Evolutionary conservation across 352 stramenopile species (phyloP).

Genomic region (Thalassiosira exigua): DNA sequence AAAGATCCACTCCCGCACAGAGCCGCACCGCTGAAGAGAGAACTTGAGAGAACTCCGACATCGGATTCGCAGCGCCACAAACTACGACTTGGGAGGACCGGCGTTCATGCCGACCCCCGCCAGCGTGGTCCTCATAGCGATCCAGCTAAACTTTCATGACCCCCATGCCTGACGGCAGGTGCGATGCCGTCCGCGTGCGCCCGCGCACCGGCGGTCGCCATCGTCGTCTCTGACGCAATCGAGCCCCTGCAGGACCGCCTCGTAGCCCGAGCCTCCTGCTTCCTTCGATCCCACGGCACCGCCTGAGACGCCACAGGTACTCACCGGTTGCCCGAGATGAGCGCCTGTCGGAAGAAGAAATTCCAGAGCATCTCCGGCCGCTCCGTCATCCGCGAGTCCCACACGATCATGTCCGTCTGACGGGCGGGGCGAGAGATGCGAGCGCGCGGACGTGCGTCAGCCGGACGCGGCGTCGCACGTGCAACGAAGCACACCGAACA

Average conservation of each 20-base stretch:
- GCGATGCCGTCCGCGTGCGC: slow-evolving; percentile 56
- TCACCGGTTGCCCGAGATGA: slow-evolving; percentile 42
- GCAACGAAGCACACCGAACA: no score
- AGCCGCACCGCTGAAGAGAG: no score
- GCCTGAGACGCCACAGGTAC: slow-evolving; percentile 37
- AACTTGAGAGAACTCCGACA: no score
- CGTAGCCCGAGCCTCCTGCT: slow-evolving; percentile 42
- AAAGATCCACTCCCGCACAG: no score
- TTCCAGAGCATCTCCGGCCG: not conserved
- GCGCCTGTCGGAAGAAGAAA: slow-evolving; percentile 46
- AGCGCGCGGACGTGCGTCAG: no score
- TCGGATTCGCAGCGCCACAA: no score
- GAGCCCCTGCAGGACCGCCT: slow-evolving; percentile 18
- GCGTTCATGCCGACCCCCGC: no score
- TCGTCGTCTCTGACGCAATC: slow-evolving; percentile 47
- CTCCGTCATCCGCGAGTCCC: slow-evolving; percentile 55
- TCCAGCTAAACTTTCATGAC: slow-evolving; percentile 67
- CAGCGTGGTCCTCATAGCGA: no score
- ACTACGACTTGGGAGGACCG: no score
- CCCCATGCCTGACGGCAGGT: slow-evolving; percentile 28
- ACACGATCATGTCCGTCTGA: no score
- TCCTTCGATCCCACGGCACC: slow-evolving; percentile 33
- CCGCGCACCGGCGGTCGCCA: slow-evolving; percentile 62
- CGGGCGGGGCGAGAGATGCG: no score
- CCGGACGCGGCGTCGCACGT: no score